phyloP scores from a whole-genome alignment of 1,139 yeast genomes.

The Candida smagusa region DNA sequence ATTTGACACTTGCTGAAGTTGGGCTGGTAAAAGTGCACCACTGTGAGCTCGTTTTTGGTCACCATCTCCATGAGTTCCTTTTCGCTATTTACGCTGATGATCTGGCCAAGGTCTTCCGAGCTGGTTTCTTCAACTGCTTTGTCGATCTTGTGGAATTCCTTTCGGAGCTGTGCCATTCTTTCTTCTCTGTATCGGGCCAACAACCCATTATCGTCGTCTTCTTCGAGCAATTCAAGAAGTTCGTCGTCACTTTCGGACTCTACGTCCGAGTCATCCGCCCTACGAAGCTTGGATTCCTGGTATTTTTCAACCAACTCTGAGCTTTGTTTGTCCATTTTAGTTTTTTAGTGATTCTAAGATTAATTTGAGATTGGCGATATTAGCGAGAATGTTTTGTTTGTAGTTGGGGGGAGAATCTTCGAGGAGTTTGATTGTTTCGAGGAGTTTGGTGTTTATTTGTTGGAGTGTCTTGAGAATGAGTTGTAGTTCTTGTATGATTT shows the following conservation, averaged over 20 bases:
- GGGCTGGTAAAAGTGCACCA: conserved; percentile 67
- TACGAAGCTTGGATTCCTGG: conserved; percentile 33
- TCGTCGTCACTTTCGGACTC: conserved; percentile 28
- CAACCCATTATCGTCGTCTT: conserved; percentile 28
- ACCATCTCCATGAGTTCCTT: conserved; percentile 54
- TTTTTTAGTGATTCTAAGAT: background rate
- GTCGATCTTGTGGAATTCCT: conserved; percentile 42
- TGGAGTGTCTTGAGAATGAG: conserved; percentile 32
- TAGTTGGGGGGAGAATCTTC: background rate
- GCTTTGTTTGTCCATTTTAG: conserved; percentile 29
- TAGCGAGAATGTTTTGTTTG: background rate
- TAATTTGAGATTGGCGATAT: background rate
- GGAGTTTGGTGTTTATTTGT: conserved; percentile 19
- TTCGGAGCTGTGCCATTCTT: conserved; percentile 44
- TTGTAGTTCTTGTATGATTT: conserved; percentile 31
- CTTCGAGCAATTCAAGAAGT: conserved; percentile 25
- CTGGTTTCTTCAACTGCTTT: conserved; percentile 24
- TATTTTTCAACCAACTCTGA: conserved; percentile 37
- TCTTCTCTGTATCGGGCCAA: conserved; percentile 43
- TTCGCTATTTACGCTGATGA: conserved; percentile 45
- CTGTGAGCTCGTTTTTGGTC: conserved; percentile 37
- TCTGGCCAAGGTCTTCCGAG: conserved; percentile 39
- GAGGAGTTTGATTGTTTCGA: conserved; percentile 6
- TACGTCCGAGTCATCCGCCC: conserved; percentile 29
- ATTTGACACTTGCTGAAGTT: conserved; percentile 56